Evolutionary conservation across 2,329 filamentous ascomycete genomes (phyloP).

Genomic region (Nemania abortiva): DNA sequence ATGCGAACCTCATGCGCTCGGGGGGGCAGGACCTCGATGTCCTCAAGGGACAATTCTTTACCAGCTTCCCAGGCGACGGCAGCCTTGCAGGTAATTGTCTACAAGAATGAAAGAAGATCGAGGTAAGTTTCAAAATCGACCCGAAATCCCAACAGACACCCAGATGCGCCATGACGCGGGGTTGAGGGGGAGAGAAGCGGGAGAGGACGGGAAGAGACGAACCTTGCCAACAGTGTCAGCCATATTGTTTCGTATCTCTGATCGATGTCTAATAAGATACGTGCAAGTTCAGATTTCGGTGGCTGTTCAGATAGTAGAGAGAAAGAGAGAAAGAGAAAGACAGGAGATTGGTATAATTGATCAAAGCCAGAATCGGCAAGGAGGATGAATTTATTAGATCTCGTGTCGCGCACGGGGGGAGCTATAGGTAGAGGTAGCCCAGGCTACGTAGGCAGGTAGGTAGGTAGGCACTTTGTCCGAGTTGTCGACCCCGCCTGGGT

Average conservation of each 20-base stretch:
- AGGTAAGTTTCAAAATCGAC: constrained; percentile 25
- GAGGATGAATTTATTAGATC: constrained; percentile 29
- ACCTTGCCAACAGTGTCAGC: constrained; percentile 67
- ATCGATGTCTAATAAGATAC: constrained; percentile 22
- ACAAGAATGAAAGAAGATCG: constrained; percentile 22
- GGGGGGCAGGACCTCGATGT: constrained; percentile 90
- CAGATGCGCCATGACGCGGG: constrained; percentile 23
- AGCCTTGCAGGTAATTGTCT: constrained; percentile 97
- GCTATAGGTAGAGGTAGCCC: constrained; percentile 9
- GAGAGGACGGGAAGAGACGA: constrained; percentile 41
- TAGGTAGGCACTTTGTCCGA: not conserved
- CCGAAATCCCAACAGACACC: not conserved
- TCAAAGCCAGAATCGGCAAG: constrained; percentile 10
- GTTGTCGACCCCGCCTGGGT: constrained; percentile 36
- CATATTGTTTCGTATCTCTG: constrained; percentile 51
- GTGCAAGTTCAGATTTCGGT: constrained; percentile 2
- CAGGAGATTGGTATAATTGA: constrained; percentile 2
- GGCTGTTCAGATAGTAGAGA: not conserved
- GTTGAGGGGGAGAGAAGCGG: constrained; percentile 28
- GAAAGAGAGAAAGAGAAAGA: not conserved
- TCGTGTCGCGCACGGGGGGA: constrained; percentile 5
- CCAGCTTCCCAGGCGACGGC: constrained; percentile 98
- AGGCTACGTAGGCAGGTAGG: not conserved
- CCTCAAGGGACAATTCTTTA: constrained; percentile 88
- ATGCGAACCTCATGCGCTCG: constrained; percentile 96